phyloP scores from a whole-genome alignment of 2,329 filamentous ascomycete species.

The Talaromyces funiculosus region DNA sequence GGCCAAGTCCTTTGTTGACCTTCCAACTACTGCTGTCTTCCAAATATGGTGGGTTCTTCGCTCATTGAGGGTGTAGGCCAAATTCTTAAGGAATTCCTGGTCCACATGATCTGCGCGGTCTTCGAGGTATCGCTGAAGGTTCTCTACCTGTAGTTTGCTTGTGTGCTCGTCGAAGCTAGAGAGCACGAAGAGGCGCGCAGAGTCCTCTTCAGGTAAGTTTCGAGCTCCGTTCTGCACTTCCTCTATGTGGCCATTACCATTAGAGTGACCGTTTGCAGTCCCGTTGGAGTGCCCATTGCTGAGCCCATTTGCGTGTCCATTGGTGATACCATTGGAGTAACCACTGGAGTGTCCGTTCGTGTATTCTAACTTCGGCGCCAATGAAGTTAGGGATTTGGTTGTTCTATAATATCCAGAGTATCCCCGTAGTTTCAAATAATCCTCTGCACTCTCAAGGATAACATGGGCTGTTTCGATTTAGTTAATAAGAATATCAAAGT shows the following conservation, averaged over 20 bases:
- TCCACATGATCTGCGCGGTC: background rate
- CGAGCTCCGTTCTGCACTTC: background rate
- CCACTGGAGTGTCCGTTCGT: background rate
- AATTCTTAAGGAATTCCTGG: background rate
- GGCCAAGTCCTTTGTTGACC: background rate
- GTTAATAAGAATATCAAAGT: conserved; percentile 7
- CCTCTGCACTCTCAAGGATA: conserved; percentile 26
- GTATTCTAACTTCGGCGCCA: background rate
- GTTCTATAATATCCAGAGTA: background rate
- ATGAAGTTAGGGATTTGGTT: background rate
- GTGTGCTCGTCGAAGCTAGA: background rate
- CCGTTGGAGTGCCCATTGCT: background rate
- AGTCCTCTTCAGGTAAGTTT: background rate
- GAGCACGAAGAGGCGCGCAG: background rate
- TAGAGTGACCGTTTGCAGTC: background rate
- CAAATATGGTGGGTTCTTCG: background rate
- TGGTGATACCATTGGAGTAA: background rate
- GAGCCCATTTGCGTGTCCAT: background rate
- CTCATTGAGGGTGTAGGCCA: background rate
- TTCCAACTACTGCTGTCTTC: background rate
- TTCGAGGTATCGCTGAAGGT: background rate
- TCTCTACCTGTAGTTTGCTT: background rate
- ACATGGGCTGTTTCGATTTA: conserved; percentile 24
- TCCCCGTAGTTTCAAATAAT: background rate
- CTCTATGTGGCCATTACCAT: background rate